These are phyloP conservation scores for Knufia fluminis DNA, from an alignment of 2,329 filamentous ascomycete species.

Conservation along the genomic window DNA sequence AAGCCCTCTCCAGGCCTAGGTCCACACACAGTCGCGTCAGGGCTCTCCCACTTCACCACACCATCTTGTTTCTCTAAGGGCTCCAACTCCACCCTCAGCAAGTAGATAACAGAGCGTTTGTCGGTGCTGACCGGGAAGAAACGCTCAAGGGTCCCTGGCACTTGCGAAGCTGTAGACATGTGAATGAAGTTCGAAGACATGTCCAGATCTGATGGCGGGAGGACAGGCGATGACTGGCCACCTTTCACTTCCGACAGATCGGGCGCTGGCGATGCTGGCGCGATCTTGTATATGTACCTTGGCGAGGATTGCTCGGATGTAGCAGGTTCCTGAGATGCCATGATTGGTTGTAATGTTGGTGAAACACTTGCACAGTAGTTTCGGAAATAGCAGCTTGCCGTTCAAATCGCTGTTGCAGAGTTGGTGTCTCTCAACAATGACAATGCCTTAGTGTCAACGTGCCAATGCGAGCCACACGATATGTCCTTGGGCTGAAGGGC, in stretches of 20 bases:
- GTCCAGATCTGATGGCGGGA: conserved; percentile 32
- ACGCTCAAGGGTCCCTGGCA: conserved; percentile 30
- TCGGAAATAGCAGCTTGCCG: too few relatives aligned
- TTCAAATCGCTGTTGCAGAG: too few relatives aligned
- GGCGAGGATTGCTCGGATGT: background rate
- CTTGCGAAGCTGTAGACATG: conserved; percentile 30
- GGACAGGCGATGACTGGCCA: conserved; percentile 21
- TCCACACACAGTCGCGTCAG: conserved; percentile 30
- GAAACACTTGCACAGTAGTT: too few relatives aligned
- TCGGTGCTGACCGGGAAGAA: conserved; percentile 32
- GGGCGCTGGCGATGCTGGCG: conserved; percentile 27
- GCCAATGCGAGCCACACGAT: too few relatives aligned
- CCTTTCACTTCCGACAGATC: too few relatives aligned
- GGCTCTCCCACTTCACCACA: conserved; percentile 31
- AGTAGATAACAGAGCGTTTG: conserved; percentile 23
- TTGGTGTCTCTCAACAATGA: too few relatives aligned
- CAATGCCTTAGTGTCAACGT: too few relatives aligned
- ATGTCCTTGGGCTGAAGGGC: too few relatives aligned
- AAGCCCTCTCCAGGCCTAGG: conserved; percentile 31
- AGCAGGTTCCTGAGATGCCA: too few relatives aligned
- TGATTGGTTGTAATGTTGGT: too few relatives aligned
- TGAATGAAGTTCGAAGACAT: conserved; percentile 31
- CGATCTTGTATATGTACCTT: conserved; percentile 31
- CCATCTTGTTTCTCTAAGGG: conserved; percentile 22
- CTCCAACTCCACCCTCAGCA: conserved; percentile 27